phyloP scores from a whole-genome alignment of 1,139 yeast genomes.

The Pichia sp. region DNA sequence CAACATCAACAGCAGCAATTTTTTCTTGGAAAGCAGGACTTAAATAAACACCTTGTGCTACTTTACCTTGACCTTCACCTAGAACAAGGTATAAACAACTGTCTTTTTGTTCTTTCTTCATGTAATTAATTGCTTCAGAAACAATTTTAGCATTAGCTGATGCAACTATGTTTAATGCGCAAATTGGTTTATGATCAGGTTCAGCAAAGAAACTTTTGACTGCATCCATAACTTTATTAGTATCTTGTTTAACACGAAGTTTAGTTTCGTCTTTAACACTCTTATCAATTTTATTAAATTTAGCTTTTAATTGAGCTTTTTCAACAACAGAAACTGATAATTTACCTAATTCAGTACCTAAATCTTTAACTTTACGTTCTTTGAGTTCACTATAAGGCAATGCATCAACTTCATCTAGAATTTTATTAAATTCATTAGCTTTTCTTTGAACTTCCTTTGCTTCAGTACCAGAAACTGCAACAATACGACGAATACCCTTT shows the following conservation, averaged over 20 bases:
- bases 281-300: slow-evolving; percentile 77
- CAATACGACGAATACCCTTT: slow-evolving; percentile 96
- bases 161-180: slow-evolving; percentile 64
- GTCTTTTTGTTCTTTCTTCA: slow-evolving; percentile 71
- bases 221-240: slow-evolving; percentile 73
- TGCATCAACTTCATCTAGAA: slow-evolving; percentile 51
- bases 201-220: slow-evolving; percentile 65
- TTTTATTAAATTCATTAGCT: slow-evolving; percentile 63
- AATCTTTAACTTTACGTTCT: slow-evolving; percentile 74
- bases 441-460: slow-evolving; percentile 85
- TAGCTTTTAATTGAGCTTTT: slow-evolving; percentile 68
- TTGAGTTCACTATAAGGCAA: slow-evolving; percentile 57
- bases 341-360: slow-evolving; percentile 79
- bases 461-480: slow-evolving; percentile 89
- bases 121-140: slow-evolving; percentile 81
- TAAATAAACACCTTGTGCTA: slow-evolving; percentile 92
- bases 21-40: slow-evolving; percentile 65
- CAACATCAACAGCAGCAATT: slow-evolving; percentile 70
- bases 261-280: slow-evolving; percentile 82
- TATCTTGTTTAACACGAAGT: slow-evolving; percentile 80
- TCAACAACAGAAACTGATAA: slow-evolving; percentile 75
- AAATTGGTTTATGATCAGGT: slow-evolving; percentile 42
- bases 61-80: slow-evolving; percentile 60
- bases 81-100: slow-evolving; percentile 71
- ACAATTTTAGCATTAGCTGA: slow-evolving; percentile 89